Base-by-base conservation (phyloP, 805 yeast genomes). In the Saccharomycopsis olivae region DNA sequence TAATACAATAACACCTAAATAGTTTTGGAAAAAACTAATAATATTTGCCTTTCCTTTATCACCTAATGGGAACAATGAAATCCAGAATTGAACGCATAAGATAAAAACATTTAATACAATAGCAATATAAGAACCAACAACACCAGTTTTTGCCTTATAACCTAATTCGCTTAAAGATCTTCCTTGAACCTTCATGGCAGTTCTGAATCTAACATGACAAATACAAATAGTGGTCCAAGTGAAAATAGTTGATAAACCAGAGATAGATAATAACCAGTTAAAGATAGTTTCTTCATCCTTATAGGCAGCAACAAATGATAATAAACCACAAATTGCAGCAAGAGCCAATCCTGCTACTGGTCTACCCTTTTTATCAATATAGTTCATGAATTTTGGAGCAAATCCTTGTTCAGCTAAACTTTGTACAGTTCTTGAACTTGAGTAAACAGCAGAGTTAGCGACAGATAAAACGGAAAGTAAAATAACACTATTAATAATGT, bases 391-490 rank as follows among this genome's bases (percentile, higher is more conserved):
- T 45, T 58, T 57, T 51, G 88, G 88, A 36, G 76, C 81, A 51
- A 73, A 69, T 8, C 84, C 83, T 58, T 78, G 83, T 43, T 74
- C 76, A 14, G 86, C 78, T 51, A 81, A 61, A 17, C 84, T 71
- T 39, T 74, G 75, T 39, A 81, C 53, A 8, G 85, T 67, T 66
- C 89, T 71, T 36, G 87, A 78, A 46, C 78, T 71, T n/a, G 79
- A 83, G 55, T 69, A 81, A 31, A 79, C 73, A 2, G 87, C 73
- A 18, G 86, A 74, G 63, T 80, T 81, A 49, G 86, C 87, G 39
- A 80, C 88, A 5, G 87, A 79, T 40, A 78, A 58, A 20, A 81
- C 85, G 3, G 88, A 77, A 43, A 80, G 58, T 61, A 81, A 63
- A 49, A 81, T 78, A 32, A 80, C 85, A 16, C 75, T 84, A 54